phyloP scores from a whole-genome alignment of 192 early-diverging fungal species.

The Polychytrium aggregatum region DNA sequence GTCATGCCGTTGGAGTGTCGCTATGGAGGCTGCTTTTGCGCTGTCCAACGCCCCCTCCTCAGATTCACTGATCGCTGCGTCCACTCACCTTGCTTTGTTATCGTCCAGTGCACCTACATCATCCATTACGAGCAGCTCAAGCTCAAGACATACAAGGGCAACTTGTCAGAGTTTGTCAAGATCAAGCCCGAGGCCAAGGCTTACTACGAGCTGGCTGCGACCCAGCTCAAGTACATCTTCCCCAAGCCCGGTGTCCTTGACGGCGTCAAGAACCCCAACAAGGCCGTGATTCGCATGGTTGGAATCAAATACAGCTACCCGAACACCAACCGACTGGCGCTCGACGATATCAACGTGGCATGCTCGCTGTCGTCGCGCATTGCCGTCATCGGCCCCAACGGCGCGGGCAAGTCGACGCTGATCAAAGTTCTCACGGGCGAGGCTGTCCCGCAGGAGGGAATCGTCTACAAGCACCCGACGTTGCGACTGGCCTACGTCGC shows the following conservation, averaged over 20 bases:
- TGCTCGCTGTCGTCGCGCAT: constrained; percentile 68
- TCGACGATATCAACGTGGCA: constrained; percentile 46
- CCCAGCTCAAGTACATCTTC: constrained; percentile 63
- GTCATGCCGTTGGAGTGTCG: too few species aligned
- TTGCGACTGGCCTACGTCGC: constrained; percentile 75
- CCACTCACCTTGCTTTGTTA: too few species aligned
- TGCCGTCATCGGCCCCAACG: constrained; percentile 64
- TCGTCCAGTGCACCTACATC: constrained; percentile 71
- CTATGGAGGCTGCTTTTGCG: too few species aligned
- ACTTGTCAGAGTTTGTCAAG: constrained; percentile 66
- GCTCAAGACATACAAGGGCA: constrained; percentile 67
- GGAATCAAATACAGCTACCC: constrained; percentile 62
- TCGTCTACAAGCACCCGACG: constrained; percentile 74
- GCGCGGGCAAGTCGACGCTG: constrained; percentile 37
- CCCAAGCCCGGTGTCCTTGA: constrained; percentile 63
- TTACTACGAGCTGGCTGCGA: constrained; percentile 61
- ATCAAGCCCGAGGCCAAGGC: constrained; percentile 60
- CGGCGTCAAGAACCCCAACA: constrained; percentile 62
- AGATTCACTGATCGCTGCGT: too few species aligned
- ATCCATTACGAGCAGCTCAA: constrained; percentile 68
- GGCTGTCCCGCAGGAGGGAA: constrained; percentile 54
- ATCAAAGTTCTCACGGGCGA: constrained; percentile 62
- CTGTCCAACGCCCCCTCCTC: too few species aligned
- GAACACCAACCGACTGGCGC: constrained; percentile 45
- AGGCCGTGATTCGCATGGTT: constrained; percentile 68